Conservation (phyloP, 2,329 filamentous ascomycete genomes). For the Beauveria caledonica region DNA sequence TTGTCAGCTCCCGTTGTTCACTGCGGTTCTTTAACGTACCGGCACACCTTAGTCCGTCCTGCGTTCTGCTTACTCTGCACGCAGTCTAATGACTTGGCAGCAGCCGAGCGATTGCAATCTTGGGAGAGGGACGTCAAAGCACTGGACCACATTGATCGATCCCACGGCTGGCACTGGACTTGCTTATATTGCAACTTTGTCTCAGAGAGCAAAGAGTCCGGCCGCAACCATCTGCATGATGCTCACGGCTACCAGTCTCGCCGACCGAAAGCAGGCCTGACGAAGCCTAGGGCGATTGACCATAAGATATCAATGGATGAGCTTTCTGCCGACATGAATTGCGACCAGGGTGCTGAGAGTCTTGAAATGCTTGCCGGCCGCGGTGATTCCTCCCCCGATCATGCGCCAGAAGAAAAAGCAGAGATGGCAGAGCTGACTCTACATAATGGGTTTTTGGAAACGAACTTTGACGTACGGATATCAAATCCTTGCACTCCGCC, state of each 20-base stretch:
- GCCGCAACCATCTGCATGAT: background rate
- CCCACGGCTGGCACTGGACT: background rate
- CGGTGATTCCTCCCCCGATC: no score
- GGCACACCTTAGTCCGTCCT: conserved; percentile 4
- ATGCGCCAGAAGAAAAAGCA: no score
- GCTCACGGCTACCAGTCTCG: conserved; percentile 4
- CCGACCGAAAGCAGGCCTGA: no score
- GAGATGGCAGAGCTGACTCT: no score
- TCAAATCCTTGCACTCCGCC: no score
- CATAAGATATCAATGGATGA: no score
- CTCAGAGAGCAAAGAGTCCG: background rate
- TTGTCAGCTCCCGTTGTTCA: background rate
- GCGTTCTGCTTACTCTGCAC: conserved; percentile 5
- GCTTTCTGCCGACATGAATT: no score
- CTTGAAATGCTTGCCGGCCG: no score
- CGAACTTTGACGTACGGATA: no score
- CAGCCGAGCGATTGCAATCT: background rate
- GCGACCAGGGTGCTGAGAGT: no score
- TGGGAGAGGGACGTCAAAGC: conserved; percentile 1
- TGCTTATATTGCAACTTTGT: background rate
- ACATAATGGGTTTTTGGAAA: no score
- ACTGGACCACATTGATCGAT: background rate
- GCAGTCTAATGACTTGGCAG: background rate
- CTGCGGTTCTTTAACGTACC: background rate
- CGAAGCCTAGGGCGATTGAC: no score